These are phyloP conservation scores for Citrus sp. DNA, from an alignment of 345 rosid species.

Conservation along the genomic window DNA sequence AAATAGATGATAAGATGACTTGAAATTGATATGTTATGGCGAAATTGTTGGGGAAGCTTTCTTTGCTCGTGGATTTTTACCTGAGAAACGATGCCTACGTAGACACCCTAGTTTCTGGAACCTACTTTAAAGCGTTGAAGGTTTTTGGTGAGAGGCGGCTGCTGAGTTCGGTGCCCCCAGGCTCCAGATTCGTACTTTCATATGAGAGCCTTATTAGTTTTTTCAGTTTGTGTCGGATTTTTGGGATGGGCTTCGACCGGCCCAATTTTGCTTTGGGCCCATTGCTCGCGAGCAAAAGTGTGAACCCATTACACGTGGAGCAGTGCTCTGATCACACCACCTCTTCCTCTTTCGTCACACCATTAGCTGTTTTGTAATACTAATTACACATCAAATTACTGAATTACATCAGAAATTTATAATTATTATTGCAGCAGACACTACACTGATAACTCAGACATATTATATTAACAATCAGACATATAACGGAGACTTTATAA, in stretches of 20 bases:
- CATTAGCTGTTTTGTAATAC: no score
- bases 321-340: no score
- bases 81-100: neutral
- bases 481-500: no score
- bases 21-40: neutral
- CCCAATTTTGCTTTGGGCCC: neutral
- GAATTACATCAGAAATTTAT: no score
- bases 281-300: no score
- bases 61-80: neutral
- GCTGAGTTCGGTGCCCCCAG: neutral
- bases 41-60: neutral
- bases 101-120: constrained; percentile 9
- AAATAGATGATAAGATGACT: neutral
- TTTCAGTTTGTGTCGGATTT: neutral
- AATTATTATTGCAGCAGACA: no score
- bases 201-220: neutral
- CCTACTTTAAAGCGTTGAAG: neutral
- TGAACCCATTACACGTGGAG: no score
- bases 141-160: neutral
- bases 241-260: neutral
- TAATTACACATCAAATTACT: no score
- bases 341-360: no score
- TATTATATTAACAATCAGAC: no score
- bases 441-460: no score
- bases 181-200: neutral